These are phyloP conservation scores for Farysia itapuensis DNA, from an alignment of 1,284 basidiomycete genomes.

Conservation along the genomic window DNA sequence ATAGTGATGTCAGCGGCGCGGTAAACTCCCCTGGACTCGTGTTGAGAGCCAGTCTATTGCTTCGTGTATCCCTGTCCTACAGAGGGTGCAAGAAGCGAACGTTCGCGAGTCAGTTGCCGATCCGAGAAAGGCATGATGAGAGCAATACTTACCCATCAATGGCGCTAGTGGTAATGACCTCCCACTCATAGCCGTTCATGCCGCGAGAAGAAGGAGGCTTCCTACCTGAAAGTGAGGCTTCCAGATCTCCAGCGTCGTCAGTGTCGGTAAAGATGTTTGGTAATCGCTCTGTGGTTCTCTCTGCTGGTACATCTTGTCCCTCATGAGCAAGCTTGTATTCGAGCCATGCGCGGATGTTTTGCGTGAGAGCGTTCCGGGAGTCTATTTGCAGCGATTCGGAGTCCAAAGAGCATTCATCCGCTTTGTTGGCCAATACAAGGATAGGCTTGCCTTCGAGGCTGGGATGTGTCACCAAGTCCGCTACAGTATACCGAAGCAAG, in stretches of 20 bases:
- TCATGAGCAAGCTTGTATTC: too few relatives aligned
- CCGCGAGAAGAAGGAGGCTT: too few relatives aligned
- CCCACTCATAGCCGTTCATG: conserved; percentile 44
- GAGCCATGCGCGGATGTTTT: too few relatives aligned
- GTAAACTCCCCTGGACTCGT: conserved; percentile 7
- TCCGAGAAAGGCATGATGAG: not conserved
- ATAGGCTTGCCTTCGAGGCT: conserved; percentile 24
- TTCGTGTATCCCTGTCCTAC: conserved; percentile 21
- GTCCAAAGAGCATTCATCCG: conserved; percentile 8
- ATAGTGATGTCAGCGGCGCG: not conserved
- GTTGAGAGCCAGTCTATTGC: conserved; percentile 26
- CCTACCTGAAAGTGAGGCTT: too few relatives aligned
- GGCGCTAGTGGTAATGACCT: conserved; percentile 18
- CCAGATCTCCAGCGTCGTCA: too few relatives aligned
- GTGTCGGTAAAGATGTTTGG: too few relatives aligned
- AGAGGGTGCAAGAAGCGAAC: not conserved
- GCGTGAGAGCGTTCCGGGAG: too few relatives aligned
- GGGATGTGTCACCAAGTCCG: conserved; percentile 21
- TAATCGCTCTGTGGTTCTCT: too few relatives aligned
- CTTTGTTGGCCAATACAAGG: conserved; percentile 25
- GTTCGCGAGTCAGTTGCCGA: too few relatives aligned
- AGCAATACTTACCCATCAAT: conserved; percentile 21
- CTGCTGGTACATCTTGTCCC: too few relatives aligned
- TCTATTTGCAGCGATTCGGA: too few relatives aligned
- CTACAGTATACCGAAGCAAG: not conserved